These are phyloP conservation scores for Cornus kousa DNA, from an alignment of 148 eudicot genomes.

Conservation along the genomic window DNA sequence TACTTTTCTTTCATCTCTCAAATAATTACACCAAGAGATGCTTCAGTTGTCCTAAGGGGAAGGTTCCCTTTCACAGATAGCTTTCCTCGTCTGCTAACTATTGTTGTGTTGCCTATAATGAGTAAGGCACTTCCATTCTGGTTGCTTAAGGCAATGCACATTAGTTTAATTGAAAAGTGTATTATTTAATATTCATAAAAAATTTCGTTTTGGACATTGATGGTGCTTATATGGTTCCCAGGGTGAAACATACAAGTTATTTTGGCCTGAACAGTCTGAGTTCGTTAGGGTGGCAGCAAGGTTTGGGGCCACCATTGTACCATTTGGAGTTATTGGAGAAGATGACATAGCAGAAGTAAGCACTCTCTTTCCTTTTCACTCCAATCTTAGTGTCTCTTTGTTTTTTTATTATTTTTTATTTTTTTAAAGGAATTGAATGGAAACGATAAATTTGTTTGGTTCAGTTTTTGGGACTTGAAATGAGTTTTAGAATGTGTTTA, in stretches of 20 bases:
- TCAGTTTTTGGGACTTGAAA: too few species aligned
- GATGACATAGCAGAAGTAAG: conserved; percentile 81
- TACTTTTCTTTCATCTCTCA: too few species aligned
- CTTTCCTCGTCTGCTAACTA: too few species aligned
- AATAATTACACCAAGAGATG: too few species aligned
- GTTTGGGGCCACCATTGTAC: conserved; percentile 93
- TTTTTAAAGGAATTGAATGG: not conserved
- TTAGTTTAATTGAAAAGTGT: not conserved
- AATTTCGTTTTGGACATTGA: not conserved
- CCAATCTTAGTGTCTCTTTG: not conserved
- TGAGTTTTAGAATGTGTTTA: too few species aligned
- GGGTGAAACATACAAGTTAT: conserved; percentile 88
- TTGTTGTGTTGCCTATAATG: not conserved
- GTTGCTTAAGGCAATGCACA: not conserved
- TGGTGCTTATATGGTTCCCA: conserved; percentile 23
- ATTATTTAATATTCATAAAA: not conserved
- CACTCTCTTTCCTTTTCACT: conserved; percentile 5
- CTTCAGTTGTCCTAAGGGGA: too few species aligned
- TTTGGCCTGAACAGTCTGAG: conserved; percentile 93
- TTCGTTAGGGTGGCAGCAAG: conserved; percentile 96
- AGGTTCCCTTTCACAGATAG: too few species aligned
- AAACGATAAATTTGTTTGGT: too few species aligned
- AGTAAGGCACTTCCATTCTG: not conserved
- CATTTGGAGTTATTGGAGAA: conserved; percentile 90
- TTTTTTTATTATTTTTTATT: too few species aligned